Conservation (phyloP, 768 basidiomycete species). For the Mycena albidolilacea region DNA sequence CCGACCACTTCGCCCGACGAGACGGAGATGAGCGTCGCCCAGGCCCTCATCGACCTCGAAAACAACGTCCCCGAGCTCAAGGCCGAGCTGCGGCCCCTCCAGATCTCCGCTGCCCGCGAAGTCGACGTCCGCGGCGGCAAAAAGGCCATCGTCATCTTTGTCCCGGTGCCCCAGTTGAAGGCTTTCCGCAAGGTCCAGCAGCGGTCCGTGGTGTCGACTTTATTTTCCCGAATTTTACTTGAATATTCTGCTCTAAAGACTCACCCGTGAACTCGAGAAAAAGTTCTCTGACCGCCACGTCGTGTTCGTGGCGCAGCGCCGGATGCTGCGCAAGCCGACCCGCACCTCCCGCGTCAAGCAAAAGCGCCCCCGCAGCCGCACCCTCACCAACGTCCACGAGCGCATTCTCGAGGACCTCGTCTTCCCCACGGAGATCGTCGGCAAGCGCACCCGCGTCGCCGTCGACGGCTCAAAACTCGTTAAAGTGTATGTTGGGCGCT, state of each 20-base stretch:
- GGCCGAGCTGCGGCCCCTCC: conserved; percentile 93
- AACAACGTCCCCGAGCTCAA: conserved; percentile 99
- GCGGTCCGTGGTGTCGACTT: conserved; percentile 67
- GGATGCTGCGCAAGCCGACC: conserved; percentile 97
- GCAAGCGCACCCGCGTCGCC: conserved; percentile 95
- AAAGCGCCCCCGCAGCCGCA: conserved; percentile 97
- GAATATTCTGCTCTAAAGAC: conserved; percentile 61
- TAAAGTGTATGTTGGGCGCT: conserved; percentile 87
- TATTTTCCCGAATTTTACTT: too few relatives aligned
- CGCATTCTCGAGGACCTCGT: conserved; percentile 99
- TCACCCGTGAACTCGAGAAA: conserved; percentile 99
- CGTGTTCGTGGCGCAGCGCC: conserved; percentile 98
- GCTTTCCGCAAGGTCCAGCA: conserved; percentile 99
- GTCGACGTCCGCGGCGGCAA: conserved; percentile 99
- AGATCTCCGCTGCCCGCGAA: conserved; percentile 98
- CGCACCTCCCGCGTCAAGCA: conserved; percentile 94
- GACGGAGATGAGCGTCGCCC: conserved; percentile 91
- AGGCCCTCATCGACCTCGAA: conserved; percentile 97
- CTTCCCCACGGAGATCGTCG: conserved; percentile 98
- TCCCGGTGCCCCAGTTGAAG: conserved; percentile 97
- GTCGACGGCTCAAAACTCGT: conserved; percentile 96
- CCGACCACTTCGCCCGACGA: conserved; percentile 91
- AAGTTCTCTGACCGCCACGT: conserved; percentile 99
- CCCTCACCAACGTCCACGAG: conserved; percentile 97
- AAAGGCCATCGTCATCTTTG: conserved; percentile 99